Evolutionary conservation across 2,329 filamentous ascomycete genomes (phyloP).

Genomic region (Fusarium torreyae): DNA sequence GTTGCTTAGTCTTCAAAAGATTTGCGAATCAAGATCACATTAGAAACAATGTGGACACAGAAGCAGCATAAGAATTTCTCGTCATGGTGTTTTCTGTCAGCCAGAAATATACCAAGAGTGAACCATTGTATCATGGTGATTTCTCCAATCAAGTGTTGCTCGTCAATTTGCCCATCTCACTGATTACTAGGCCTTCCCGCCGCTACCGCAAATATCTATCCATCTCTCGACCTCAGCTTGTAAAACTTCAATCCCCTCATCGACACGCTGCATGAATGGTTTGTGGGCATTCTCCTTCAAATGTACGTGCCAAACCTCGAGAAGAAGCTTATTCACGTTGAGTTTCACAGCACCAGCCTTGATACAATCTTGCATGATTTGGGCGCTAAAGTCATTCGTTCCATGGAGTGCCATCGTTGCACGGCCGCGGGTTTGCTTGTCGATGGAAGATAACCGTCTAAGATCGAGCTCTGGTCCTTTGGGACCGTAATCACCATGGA

Average conservation of each 20-base stretch:
- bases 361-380: slow-evolving; percentile 68
- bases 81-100: no score
- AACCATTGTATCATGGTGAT: background rate
- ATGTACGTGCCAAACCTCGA: slow-evolving; percentile 52
- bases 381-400: slow-evolving; percentile 67
- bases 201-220: slow-evolving; percentile 41
- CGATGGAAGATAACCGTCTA: slow-evolving; percentile 56
- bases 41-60: no score
- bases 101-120: no score
- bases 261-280: slow-evolving; percentile 23
- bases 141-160: background rate
- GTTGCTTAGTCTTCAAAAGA: no score
- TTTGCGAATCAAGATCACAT: no score
- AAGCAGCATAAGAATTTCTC: no score
- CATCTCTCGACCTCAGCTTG: slow-evolving; percentile 38
- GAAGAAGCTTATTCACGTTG: slow-evolving; percentile 70
- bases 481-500: slow-evolving; percentile 81
- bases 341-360: slow-evolving; percentile 67
- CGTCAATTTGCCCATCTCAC: background rate
- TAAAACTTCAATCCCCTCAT: slow-evolving; percentile 33
- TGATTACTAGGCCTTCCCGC: slow-evolving; percentile 22
- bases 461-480: slow-evolving; percentile 74
- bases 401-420: slow-evolving; percentile 68
- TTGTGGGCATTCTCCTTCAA: slow-evolving; percentile 9
- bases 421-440: slow-evolving; percentile 53